phyloP scores from a whole-genome alignment of 306 rosid species.

The Prunus mume region DNA sequence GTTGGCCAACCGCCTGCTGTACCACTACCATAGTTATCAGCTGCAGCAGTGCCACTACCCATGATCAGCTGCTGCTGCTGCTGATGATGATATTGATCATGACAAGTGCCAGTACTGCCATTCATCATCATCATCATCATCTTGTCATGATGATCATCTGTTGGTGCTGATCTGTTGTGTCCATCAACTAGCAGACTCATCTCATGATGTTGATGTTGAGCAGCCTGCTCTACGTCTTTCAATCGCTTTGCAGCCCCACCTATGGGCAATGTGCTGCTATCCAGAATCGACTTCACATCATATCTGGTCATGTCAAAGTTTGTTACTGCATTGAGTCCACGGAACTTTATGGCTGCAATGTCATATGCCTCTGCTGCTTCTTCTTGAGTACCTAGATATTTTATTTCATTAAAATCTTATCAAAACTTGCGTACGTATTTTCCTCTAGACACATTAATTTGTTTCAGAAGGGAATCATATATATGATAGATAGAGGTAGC shows the following conservation, averaged over 20 bases:
- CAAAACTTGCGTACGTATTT: too few species aligned
- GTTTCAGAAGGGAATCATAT: too few species aligned
- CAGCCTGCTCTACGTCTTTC: constrained; percentile 51
- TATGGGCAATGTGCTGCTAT: constrained; percentile 71
- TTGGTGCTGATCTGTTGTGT: not conserved
- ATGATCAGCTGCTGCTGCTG: not conserved
- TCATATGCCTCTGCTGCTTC: constrained; percentile 98
- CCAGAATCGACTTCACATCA: constrained; percentile 79
- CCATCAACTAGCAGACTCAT: constrained; percentile 37
- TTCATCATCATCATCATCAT: not conserved
- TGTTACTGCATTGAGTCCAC: constrained; percentile 91
- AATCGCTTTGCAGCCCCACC: constrained; percentile 79
- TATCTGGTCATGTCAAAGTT: constrained; percentile 92
- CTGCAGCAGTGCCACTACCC: too few species aligned
- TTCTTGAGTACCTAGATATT: constrained; percentile 69
- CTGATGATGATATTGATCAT: not conserved
- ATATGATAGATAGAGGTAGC: too few species aligned
- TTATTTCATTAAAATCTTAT: too few species aligned
- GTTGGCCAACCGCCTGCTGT: constrained; percentile 41
- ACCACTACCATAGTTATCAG: not conserved
- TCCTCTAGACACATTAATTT: too few species aligned
- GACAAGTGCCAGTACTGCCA: not conserved
- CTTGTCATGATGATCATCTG: not conserved
- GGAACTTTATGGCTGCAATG: constrained; percentile 86
- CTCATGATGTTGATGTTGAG: constrained; percentile 7